A percentile compares a stretch with the other conserved stretches of the same genome.
These are phyloP conservation scores for Magnolia kwangsiensis DNA, from an alignment of 164 flowering plant species.

Conservation along the genomic window DNA sequence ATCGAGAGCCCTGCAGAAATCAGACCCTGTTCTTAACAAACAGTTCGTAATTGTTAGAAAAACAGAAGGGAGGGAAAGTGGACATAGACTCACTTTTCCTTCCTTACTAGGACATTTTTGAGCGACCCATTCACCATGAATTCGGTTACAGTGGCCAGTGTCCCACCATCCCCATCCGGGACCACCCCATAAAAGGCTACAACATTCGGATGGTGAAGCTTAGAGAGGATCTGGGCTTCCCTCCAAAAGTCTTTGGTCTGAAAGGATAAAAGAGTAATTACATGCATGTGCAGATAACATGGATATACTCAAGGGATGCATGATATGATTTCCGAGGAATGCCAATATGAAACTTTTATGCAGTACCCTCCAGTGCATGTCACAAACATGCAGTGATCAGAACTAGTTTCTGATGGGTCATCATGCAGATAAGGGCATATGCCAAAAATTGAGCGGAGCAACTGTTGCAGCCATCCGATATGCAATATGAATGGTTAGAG, in stretches of 20 bases:
- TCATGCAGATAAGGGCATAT: too few relatives aligned
- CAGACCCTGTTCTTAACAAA: conserved; percentile 2
- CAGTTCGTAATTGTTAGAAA: not conserved
- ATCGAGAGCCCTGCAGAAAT: conserved; percentile 58
- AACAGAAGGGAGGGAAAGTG: not conserved
- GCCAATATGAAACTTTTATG: too few relatives aligned
- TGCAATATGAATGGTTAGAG: too few relatives aligned
- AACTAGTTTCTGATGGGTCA: too few relatives aligned
- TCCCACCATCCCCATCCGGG: conserved; percentile 75
- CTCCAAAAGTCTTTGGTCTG: conserved; percentile 87
- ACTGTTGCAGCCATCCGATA: too few relatives aligned
- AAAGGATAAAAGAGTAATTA: not conserved
- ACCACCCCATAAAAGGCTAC: conserved; percentile 87
- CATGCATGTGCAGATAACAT: too few relatives aligned
- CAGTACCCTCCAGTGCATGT: too few relatives aligned
- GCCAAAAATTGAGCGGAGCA: too few relatives aligned
- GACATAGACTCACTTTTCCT: conserved; percentile 44
- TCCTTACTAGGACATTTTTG: conserved; percentile 54
- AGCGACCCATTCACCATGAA: conserved; percentile 83
- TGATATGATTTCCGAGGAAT: too few relatives aligned
- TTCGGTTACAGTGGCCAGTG: conserved; percentile 86
- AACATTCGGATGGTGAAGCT: conserved; percentile 88
- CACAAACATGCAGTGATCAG: too few relatives aligned
- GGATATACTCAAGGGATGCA: too few relatives aligned
- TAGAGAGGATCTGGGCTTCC: conserved; percentile 75